Conservation (phyloP, 2,329 filamentous ascomycete genomes). For the Atkinsonella texensis region DNA sequence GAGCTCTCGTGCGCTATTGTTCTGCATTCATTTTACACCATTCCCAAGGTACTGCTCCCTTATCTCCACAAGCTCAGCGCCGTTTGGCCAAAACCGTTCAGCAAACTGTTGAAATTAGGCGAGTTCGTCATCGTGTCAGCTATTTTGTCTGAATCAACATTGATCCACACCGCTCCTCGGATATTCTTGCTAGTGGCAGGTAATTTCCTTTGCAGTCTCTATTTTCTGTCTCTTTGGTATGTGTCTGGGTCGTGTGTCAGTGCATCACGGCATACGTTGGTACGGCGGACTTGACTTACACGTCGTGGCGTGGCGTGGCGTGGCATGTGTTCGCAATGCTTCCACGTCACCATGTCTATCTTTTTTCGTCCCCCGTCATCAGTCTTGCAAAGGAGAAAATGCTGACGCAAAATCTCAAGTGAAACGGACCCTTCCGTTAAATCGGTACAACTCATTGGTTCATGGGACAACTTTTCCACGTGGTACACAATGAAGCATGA, state of each 20-base stretch:
- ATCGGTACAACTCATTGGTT: slow-evolving; percentile 73
- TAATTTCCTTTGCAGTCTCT: background rate
- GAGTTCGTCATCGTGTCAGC: background rate
- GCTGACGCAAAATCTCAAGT: slow-evolving; percentile 26
- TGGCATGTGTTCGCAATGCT: too few relatives aligned
- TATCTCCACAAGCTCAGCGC: background rate
- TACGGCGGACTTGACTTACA: background rate
- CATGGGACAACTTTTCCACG: slow-evolving; percentile 87
- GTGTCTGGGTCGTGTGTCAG: background rate
- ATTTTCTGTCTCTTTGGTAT: background rate
- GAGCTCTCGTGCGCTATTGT: background rate
- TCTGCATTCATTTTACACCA: background rate
- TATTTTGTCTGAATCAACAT: background rate
- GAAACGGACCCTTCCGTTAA: slow-evolving; percentile 48
- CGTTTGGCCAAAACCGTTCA: background rate
- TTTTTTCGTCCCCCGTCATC: background rate
- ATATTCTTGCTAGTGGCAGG: background rate
- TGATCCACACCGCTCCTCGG: background rate
- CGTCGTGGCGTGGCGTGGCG: background rate
- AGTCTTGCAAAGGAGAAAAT: background rate
- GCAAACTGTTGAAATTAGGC: background rate
- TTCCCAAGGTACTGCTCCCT: background rate
- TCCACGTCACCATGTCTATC: too few relatives aligned
- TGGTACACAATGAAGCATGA: slow-evolving; percentile 76
- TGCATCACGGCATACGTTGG: background rate